These are phyloP conservation scores for Austropuccinia psidii DNA, from an alignment of 1,284 basidiomycete species.

Conservation along the genomic window DNA sequence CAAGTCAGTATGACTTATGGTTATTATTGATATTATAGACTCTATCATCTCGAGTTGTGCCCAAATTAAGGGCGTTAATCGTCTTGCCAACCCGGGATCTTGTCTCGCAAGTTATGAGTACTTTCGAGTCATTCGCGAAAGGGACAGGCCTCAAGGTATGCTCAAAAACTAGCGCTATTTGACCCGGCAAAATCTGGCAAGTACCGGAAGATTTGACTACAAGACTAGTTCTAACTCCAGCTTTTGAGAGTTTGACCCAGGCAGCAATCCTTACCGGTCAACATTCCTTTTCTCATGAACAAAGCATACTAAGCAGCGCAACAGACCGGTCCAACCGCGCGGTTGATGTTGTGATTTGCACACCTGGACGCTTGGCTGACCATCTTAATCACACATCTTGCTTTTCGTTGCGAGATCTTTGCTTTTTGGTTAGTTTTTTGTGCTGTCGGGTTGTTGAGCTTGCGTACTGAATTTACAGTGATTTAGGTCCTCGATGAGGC, in stretches of 20 bases:
- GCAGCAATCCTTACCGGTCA: conserved; percentile 42
- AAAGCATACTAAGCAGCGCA: conserved; percentile 30
- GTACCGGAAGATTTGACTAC: neutral
- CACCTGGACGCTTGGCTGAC: conserved; percentile 88
- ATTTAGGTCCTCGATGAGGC: conserved; percentile 90
- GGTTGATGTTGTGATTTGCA: conserved; percentile 89
- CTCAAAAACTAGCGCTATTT: neutral
- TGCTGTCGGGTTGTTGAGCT: too few relatives aligned
- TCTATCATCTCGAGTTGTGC: conserved; percentile 64
- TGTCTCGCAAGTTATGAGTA: conserved; percentile 86
- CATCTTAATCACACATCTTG: conserved; percentile 79
- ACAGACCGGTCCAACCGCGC: conserved; percentile 56
- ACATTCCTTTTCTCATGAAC: conserved; percentile 46
- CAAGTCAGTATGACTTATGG: conserved; percentile 29
- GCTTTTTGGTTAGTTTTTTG: conserved; percentile 72
- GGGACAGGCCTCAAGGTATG: conserved; percentile 75
- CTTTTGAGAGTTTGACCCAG: neutral
- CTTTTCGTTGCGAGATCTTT: conserved; percentile 85
- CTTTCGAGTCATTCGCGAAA: conserved; percentile 73
- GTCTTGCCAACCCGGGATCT: conserved; percentile 91
- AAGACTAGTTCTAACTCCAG: neutral
- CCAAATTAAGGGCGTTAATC: conserved; percentile 78
- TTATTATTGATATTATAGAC: conserved; percentile 51
- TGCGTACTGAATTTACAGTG: too few relatives aligned
- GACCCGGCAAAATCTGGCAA: neutral